These are phyloP conservation scores for Aureobasidium sp. DNA, from an alignment of 2,329 filamentous ascomycete species.

Conservation along the genomic window DNA sequence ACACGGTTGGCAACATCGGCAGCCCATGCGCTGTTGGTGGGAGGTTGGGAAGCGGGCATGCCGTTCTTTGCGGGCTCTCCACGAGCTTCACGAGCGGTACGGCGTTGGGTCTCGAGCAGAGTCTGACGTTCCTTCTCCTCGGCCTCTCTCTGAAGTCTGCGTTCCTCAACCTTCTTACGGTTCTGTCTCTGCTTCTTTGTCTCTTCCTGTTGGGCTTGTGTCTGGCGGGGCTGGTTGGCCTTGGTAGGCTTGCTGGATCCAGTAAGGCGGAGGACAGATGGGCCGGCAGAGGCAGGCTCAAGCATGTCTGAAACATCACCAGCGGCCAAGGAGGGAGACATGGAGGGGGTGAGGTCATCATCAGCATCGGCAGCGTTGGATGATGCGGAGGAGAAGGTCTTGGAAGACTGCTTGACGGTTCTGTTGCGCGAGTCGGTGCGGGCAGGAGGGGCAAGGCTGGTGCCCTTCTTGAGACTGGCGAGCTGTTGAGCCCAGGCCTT, in stretches of 20 bases:
- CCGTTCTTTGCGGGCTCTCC: slow-evolving; percentile 79
- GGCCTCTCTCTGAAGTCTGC: slow-evolving; percentile 64
- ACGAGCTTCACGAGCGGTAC: slow-evolving; percentile 70
- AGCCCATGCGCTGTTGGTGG: slow-evolving; percentile 48
- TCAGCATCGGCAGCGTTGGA: slow-evolving; percentile 67
- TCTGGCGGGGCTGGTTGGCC: slow-evolving; percentile 50
- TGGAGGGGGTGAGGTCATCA: slow-evolving; percentile 64
- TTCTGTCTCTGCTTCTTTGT: slow-evolving; percentile 96
- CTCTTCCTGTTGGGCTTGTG: slow-evolving; percentile 57
- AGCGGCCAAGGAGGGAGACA: slow-evolving; percentile 54
- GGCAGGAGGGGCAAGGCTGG: slow-evolving; percentile 40
- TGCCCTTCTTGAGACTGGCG: slow-evolving; percentile 60
- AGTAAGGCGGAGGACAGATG: slow-evolving; percentile 70
- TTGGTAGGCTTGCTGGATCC: slow-evolving; percentile 49
- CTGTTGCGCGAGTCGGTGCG: slow-evolving; percentile 38
- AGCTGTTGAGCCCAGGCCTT: slow-evolving; percentile 70
- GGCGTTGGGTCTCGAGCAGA: slow-evolving; percentile 73
- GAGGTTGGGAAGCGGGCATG: slow-evolving; percentile 38
- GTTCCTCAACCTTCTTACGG: slow-evolving; percentile 74
- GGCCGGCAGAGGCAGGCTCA: slow-evolving; percentile 57
- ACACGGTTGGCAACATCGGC: slow-evolving; percentile 23
- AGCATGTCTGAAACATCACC: slow-evolving; percentile 87
- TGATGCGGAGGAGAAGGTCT: slow-evolving; percentile 46
- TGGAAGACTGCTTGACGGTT: slow-evolving; percentile 56
- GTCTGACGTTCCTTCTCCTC: slow-evolving; percentile 69